These are phyloP conservation scores for Arachis stenosperma DNA, from an alignment of 306 rosid species.

Conservation along the genomic window DNA sequence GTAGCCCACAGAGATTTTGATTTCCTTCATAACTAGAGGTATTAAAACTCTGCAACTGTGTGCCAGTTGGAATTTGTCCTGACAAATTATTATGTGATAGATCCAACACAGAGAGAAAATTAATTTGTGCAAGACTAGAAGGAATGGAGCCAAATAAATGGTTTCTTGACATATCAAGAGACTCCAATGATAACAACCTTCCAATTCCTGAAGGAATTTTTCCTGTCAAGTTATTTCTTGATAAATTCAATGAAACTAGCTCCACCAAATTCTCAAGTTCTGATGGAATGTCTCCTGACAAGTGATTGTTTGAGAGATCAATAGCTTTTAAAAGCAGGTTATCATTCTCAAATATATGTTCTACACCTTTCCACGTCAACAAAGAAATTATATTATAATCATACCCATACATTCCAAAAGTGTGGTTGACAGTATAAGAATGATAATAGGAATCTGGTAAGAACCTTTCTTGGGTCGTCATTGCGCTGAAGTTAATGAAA, in stretches of 20 bases:
- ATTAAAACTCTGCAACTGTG: slow-evolving; percentile 32
- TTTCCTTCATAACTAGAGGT: slow-evolving; percentile 28
- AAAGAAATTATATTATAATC: neutral
- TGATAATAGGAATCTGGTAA: neutral
- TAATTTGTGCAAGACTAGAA: slow-evolving; percentile 18
- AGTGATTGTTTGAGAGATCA: slow-evolving; percentile 23
- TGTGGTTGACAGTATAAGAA: neutral
- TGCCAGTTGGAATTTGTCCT: slow-evolving; percentile 30
- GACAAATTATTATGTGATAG: slow-evolving; percentile 16
- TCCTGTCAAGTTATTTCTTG: neutral
- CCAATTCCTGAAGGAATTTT: neutral
- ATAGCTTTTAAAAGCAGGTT: neutral
- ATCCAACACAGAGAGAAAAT: slow-evolving; percentile 29
- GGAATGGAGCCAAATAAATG: slow-evolving; percentile 8
- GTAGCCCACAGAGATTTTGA: slow-evolving; percentile 28
- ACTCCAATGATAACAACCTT: neutral
- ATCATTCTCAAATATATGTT: neutral
- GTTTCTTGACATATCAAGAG: slow-evolving; percentile 24
- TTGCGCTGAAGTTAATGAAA: slow-evolving; percentile 18
- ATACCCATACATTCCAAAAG: neutral
- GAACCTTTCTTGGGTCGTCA: neutral
- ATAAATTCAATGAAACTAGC: slow-evolving; percentile 18
- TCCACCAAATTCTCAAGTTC: neutral
- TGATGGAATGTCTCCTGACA: neutral
- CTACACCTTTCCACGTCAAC: slow-evolving; percentile 24